Evolutionary conservation across 2,329 filamentous ascomycete species (phyloP).

Genomic region (Fonsecaea erecta): DNA sequence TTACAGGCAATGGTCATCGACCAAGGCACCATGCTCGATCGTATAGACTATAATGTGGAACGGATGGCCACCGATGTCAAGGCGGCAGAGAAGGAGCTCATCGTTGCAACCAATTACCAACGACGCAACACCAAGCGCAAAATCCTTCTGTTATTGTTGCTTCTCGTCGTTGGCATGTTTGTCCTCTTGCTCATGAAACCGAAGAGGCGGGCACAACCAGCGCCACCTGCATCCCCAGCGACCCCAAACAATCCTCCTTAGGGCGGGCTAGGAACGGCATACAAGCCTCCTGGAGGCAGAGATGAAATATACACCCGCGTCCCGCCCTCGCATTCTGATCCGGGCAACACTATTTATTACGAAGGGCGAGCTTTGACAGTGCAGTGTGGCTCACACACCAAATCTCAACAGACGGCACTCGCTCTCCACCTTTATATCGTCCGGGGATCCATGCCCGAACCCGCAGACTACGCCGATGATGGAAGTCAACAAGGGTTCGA

Average conservation of each 20-base stretch:
- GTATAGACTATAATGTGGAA: slow-evolving; percentile 98
- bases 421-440: neutral
- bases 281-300: neutral
- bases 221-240: slow-evolving; percentile 26
- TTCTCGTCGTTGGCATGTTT: slow-evolving; percentile 84
- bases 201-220: slow-evolving; percentile 48
- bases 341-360: neutral
- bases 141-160: slow-evolving; percentile 82
- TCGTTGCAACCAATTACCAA: slow-evolving; percentile 78
- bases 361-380: neutral
- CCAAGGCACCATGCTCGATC: slow-evolving; percentile 86
- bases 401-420: neutral
- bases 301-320: neutral
- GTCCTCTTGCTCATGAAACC: slow-evolving; percentile 83
- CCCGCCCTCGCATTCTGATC: neutral
- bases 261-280: neutral
- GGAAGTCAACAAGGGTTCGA: neutral
- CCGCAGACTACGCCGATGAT: neutral
- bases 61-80: slow-evolving; percentile 93
- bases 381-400: neutral
- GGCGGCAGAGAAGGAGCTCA: slow-evolving; percentile 88
- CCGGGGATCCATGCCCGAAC: neutral
- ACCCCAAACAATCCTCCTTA: slow-evolving; percentile 19
- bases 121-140: slow-evolving; percentile 86
- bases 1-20: slow-evolving; percentile 94